Evolutionary conservation across 1,139 yeast species (phyloP).

Genomic region (Geotrichum restrictum): DNA sequence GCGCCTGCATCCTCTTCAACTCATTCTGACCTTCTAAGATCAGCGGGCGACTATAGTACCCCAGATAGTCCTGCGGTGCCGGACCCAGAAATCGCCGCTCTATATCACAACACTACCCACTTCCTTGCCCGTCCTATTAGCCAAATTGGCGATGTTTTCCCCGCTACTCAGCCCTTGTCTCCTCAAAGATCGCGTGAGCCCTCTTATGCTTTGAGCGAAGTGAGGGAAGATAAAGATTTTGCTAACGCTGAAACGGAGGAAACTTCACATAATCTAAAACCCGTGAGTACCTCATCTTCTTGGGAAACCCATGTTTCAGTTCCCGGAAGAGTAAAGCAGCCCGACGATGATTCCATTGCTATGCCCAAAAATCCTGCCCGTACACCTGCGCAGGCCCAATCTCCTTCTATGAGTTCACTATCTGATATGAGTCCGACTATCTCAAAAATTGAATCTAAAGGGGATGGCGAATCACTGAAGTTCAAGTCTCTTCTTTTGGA

Average conservation of each 20-base stretch:
- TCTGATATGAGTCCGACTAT: conserved; percentile 5
- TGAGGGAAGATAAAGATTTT: background rate
- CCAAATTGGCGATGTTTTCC: conserved; percentile 23
- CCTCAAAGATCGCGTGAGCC: conserved; percentile 15
- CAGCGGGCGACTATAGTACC: background rate
- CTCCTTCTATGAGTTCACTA: conserved; percentile 5
- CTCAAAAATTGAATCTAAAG: background rate
- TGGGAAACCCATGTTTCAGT: conserved; percentile 12
- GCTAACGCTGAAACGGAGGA: background rate
- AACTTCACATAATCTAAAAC: background rate
- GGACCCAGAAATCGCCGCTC: conserved; percentile 34
- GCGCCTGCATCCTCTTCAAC: background rate
- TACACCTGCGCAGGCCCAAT: background rate
- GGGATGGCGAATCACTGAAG: background rate
- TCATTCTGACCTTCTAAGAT: background rate
- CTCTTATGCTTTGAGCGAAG: background rate
- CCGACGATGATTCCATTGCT: background rate
- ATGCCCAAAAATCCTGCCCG: conserved; percentile 15
- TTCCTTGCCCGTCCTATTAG: conserved; percentile 35
- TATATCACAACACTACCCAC: conserved; percentile 34
- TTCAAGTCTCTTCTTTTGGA: background rate
- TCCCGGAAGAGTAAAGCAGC: background rate
- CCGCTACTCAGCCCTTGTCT: conserved; percentile 7
- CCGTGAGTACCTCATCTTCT: conserved; percentile 7
- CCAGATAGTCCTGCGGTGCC: conserved; percentile 19